Conservation (phyloP, 192 early-diverging fungal genomes). For the Linnemannia zychae region DNA sequence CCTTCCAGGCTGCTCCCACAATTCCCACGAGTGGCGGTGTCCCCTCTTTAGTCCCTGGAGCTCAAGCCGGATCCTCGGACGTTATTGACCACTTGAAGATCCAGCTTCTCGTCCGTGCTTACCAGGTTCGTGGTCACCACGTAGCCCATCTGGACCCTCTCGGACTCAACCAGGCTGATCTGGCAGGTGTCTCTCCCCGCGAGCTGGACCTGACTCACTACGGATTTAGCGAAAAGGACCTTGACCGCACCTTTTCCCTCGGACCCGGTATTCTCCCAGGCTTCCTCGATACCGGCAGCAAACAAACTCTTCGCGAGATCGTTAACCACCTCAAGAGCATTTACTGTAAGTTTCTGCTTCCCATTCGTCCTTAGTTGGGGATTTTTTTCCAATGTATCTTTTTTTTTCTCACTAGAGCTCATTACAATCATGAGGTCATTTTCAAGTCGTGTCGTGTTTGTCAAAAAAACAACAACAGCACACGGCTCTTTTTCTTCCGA, state of each 20-base stretch:
- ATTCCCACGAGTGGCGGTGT: slow-evolving; percentile 79
- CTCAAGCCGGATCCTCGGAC: slow-evolving; percentile 59
- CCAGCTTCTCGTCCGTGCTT: slow-evolving; percentile 95
- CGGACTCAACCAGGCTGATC: slow-evolving; percentile 79
- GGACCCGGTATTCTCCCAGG: slow-evolving; percentile 96
- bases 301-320: slow-evolving; percentile 93
- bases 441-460: slow-evolving; percentile 5
- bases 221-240: slow-evolving; percentile 93
- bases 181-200: slow-evolving; percentile 67
- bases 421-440: slow-evolving; percentile 12
- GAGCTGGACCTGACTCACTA: slow-evolving; percentile 92
- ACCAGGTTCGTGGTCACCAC: slow-evolving; percentile 97
- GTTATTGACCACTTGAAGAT: slow-evolving; percentile 99
- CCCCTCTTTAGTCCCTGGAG: slow-evolving; percentile 66
- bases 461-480: neutral
- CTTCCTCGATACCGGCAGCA: slow-evolving; percentile 78
- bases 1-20: slow-evolving; percentile 87
- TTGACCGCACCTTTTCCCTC: slow-evolving; percentile 92
- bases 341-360: slow-evolving; percentile 77
- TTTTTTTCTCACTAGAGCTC: neutral
- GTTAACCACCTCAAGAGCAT: slow-evolving; percentile 83
- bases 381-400: neutral
- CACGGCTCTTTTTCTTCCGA: neutral
- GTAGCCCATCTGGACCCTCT: slow-evolving; percentile 97
- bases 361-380: neutral